A percentile compares a stretch with the other conserved stretches of the same genome.
Conservation (phyloP, 148 eudicot genomes). For the Rhododendron vialii region DNA sequence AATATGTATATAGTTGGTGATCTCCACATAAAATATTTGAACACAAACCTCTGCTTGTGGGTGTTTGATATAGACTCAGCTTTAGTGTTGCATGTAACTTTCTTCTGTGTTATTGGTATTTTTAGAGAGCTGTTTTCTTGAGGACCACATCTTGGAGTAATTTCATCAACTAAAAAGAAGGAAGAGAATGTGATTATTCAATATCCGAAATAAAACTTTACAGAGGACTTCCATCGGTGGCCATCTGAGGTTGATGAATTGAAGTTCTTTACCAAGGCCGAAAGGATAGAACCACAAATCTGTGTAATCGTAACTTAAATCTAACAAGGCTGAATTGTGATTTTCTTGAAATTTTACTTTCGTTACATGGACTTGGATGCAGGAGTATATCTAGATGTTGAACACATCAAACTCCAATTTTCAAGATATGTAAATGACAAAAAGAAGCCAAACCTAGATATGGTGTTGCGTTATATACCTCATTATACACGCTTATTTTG, state of each 20-base stretch:
- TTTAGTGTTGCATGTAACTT: neutral
- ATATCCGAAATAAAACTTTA: neutral
- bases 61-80: neutral
- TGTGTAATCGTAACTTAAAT: neutral
- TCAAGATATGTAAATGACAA: neutral
- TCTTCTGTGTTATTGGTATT: neutral
- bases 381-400: neutral
- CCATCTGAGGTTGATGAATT: neutral
- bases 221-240: neutral
- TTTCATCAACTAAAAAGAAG: neutral
- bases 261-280: slow-evolving; percentile 6
- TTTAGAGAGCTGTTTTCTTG: neutral
- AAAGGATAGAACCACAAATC: neutral
- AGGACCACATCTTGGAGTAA: neutral
- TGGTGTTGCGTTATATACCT: neutral
- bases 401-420: neutral
- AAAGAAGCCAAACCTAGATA: neutral
- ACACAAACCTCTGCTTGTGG: neutral
- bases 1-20: neutral
- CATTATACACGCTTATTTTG: neutral
- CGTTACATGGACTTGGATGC: neutral
- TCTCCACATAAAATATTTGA: neutral
- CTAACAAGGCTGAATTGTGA: neutral
- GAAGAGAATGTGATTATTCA: neutral
- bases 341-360: neutral